A percentile compares a stretch with the other conserved stretches of the same genome.
These are phyloP conservation scores for Pythium aphanidermatum DNA, from an alignment of 352 stramenopile genomes.

Conservation along the genomic window DNA sequence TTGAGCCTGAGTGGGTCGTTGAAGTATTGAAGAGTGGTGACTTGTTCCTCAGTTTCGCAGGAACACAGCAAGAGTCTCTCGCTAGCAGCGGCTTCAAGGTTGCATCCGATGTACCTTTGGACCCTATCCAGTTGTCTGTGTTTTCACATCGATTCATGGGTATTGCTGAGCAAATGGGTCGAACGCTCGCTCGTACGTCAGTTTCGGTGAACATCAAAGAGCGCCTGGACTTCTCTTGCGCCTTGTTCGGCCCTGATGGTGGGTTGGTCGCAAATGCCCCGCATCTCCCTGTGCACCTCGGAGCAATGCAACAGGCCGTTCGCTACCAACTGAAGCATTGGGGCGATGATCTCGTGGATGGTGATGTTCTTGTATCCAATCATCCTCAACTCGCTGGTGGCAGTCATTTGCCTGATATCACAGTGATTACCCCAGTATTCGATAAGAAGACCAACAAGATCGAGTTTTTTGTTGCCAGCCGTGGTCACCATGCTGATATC, in stretches of 20 bases:
- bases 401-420: conserved; percentile 98
- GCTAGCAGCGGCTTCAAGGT: conserved; percentile 27
- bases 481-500: conserved; percentile 98
- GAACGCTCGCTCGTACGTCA: conserved; percentile 94
- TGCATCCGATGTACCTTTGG: conserved; percentile 46
- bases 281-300: conserved; percentile 98
- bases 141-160: conserved; percentile 99
- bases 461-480: conserved; percentile 97
- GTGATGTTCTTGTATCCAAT: conserved; percentile 98
- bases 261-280: conserved; percentile 99
- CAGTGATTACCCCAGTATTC: conserved; percentile 99
- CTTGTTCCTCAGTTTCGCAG: conserved; percentile 84
- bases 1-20: conserved; percentile 94
- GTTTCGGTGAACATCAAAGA: conserved; percentile 99
- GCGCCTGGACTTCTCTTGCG: conserved; percentile 98
- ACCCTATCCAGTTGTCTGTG: conserved; percentile 96
- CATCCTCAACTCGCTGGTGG: conserved; percentile 98
- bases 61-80: conserved; percentile 23
- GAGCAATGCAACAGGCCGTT: conserved; percentile 97
- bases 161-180: conserved; percentile 99
- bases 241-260: conserved; percentile 96
- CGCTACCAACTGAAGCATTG: conserved; percentile 91
- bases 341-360: conserved; percentile 90
- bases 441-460: conserved; percentile 85
- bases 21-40: conserved; percentile 93